Base-by-base conservation (phyloP, 2,329 filamentous ascomycete species). In the Sclerotinia spermophila region DNA sequence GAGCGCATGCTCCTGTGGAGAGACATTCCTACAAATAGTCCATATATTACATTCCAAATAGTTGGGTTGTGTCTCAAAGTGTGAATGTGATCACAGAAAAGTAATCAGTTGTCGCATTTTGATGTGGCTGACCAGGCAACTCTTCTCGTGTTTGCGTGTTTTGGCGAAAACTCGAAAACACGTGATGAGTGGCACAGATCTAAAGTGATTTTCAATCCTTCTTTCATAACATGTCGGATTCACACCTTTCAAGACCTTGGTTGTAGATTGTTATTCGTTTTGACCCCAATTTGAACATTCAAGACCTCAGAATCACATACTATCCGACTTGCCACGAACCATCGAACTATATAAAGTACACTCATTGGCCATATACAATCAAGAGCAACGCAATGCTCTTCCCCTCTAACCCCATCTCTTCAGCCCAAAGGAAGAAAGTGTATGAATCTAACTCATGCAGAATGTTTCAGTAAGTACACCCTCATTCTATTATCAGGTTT, bases 81-180 rank as follows among this genome's bases (percentile, higher is more conserved):
- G 58, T 64, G 42, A 69, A 51, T 42, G 44, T n/a, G 19, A 44
- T 40, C 42, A 40, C 62, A 65, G 48, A 65, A 65, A 65, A 65
- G 62, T 53, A 53, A 65, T 53, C 45, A 65, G 55, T 53, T 68
- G 42, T 68, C 67, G 33, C n/a, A 61, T 68, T 68, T 67, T 38
- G 66, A n/a, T 48, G 56, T 69, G 67, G 67, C 67, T 69, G 67
- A 38, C 56, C 42, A 45, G 67, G n/a, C 67, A 69, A 69, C 67
- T 53, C 62, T 65, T 40, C 30, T 53, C 62, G 62, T 65, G 58
- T 60, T 21, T 60, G 35, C 35, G 58, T 60, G 62, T 65, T 65
- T 65, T 67, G 35, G 51, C 64, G 48, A 44, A 27, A 24, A 67
- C 38, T 58, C 64, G 64, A 56, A 67, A 67, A 24, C 48, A 67